Base-by-base conservation (phyloP, 1,139 yeast genomes). In the Meyerozyma elateridarum region DNA sequence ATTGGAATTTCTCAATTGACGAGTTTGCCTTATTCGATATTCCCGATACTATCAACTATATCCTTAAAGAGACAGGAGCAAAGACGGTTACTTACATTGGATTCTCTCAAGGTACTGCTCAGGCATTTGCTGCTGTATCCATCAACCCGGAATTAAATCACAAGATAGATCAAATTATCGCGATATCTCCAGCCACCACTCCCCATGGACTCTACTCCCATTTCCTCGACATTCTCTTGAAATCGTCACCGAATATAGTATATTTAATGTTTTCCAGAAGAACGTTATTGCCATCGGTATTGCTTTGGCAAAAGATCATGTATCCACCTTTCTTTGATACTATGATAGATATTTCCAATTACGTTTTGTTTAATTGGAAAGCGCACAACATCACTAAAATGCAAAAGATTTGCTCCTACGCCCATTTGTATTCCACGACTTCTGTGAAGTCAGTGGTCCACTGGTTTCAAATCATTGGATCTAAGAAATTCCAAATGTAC, bases 121-220 rank as follows among this genome's bases (percentile, higher is more conserved):
- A 88, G 54, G 85, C 87, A 25, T 82, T 88, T 56, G 95, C 95
- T 1, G 70, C 88, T 26, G 63, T 84, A 17, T 75, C 91, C 0
- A 64, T 84, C n/a, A 77, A 82, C 51, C 73, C 85, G 5, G 70
- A 70, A 14, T 65, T 89, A 41, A 85, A 85, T 53, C 51, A 64
- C 7, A 82, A 84, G 49, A 75, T 89, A 32, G 77, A 77, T 20
- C 71, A 76, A 42, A 74, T 89, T 39, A 73, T 89, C 33, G 95
- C 93, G 4, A 71, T 85, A 25, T 85, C 96, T 0, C 97, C 97
- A 1, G 97, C 97, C 1, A 84, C 94, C 60, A 85, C 96, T 0
- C 97, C 97, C 0, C 84, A 79, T 32, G 93, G 95, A 1, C 64
- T 89, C 15, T 78, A 81, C 40, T 84, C 89, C 42, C 70, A 74